Evolutionary conservation across 768 basidiomycete species (phyloP), one percentile per base, ranked within the genome.

Genomic region (Leccinum variicolor): DNA sequence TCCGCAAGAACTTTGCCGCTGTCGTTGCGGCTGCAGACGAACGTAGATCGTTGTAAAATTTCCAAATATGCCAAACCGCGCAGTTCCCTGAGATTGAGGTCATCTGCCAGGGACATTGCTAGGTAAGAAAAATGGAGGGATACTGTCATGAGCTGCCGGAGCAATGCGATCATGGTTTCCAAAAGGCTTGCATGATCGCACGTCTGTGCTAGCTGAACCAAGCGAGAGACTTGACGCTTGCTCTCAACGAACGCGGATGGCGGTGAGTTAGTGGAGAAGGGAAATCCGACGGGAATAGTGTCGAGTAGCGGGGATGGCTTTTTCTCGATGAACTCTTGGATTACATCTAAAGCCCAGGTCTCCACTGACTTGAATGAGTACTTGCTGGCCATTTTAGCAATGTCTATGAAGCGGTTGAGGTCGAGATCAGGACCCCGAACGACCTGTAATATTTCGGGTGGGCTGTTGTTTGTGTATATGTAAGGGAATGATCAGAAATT

Each of bases 291-390:
- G 13, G 78, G 76, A 45, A 77, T 76, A 34, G 75, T 66, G 45
- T 73, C 74, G 52, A 83, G 72, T 60, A 84, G 73, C 2, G 83
- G 81, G 1, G 81, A 82, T 26, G 80, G 78, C 63, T 81, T 82
- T 52, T 77, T 79, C 59, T 83, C 83, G 23, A 89, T 81, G 58
- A 81, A 85, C 64, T 84, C 82, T 59, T 86, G 84, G 49, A 90
- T 84, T n/a, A 80, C 84, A 59, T 88, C 85, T 19, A 90, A 76
- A 1, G 86, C 81, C 89, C 89, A 90, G 1, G 82, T 84, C 68
- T 90, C 89, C 31, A 87, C 69, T 9, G 84, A 81, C 68, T 83
- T 87, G 80, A 89, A 90, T 23, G 82, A 79, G 64, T 90, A 90
- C 73, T 90, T 90, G 75, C 84, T 84, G 26, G 87, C 77, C 13